Percentiles rank a stretch among this genome's conserved stretches.
Conservation (phyloP, 768 basidiomycete species). For the Xerocomus spinulosus region DNA sequence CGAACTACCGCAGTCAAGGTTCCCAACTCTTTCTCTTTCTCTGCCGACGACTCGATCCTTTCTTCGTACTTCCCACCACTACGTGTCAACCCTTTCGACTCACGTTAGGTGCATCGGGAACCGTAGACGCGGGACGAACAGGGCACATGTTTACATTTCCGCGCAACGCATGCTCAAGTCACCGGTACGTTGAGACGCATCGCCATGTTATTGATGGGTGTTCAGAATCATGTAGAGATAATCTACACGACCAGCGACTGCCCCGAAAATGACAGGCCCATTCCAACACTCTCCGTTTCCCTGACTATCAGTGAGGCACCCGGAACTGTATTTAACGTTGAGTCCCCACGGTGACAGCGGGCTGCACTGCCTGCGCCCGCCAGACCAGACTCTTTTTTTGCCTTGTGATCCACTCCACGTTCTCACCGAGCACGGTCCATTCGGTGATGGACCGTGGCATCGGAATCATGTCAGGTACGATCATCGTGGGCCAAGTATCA, state of each 20-base stretch:
- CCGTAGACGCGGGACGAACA: not conserved
- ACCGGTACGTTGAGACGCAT: not conserved
- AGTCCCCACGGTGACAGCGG: not conserved
- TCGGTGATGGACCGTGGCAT: not conserved
- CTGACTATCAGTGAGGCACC: not conserved
- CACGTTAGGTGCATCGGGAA: not conserved
- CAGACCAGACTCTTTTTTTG: not conserved
- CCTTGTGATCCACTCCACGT: not conserved
- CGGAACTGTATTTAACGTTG: not conserved
- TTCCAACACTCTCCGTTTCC: not conserved
- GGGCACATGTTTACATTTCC: not conserved
- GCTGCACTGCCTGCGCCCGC: not conserved
- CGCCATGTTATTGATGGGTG: too few relatives aligned
- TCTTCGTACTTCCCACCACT: not conserved
- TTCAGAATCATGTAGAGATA: too few relatives aligned
- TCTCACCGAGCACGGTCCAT: not conserved
- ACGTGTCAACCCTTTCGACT: not conserved
- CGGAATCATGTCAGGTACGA: not conserved
- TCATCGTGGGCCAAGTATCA: not conserved
- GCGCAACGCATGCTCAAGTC: not conserved
- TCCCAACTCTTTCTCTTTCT: not conserved
- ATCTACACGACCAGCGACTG: not conserved
- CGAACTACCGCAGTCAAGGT: not conserved
- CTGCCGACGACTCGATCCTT: not conserved
- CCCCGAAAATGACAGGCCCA: not conserved